Evolutionary conservation across 345 rosid genomes (phyloP), one percentile per base, ranked within the genome.

Genomic region (Combretum micranthum): DNA sequence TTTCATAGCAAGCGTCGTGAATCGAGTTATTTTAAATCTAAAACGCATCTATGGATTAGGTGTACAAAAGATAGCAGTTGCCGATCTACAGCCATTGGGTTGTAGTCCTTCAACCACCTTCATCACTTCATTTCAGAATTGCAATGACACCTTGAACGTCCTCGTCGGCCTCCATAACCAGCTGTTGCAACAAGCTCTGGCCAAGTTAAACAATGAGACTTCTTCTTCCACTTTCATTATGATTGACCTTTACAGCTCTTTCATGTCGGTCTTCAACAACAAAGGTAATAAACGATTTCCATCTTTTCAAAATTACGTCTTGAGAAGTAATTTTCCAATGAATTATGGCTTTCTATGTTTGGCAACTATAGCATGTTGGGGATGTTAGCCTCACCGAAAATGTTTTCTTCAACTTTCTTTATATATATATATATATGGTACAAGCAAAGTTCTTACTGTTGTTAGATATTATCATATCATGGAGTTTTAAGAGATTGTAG

Each of bases 61-160:
- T 50, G 81, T 78, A 56, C 72, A 69, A 48, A 92, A 77, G 71
- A 55, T 88, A 23, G 83, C 56, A 0, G 76, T 83, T 15, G 47
- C 67, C 15, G 60, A 75, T 20, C 65, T 92, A 18, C 85, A 69
- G 21, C 98, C 98, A 22, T 57, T 86, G 21, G 96, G 98, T 0
- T 92, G 98, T 69, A 84, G 86, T 44, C 98, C 98, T 21, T 11
- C 2, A 0, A 53, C 48, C 61, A 79, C 96, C 1, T 14, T 13
- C 12, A 13, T 8, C 8, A 54, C 61, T 20, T 66, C 87, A 12
- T 84, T 75, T 60, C 67, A 64, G 53, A 72, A 60, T 44, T 86
- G 96, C 83, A 69, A 78, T 45, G 80, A 19, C 21, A 52, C 71
- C 3, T 37, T 70, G 5, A 84, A 84, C 74, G 7, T 15, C 15